Evolutionary conservation across 2,329 filamentous ascomycete genomes (phyloP).

Genomic region (Aspergillus fructus): DNA sequence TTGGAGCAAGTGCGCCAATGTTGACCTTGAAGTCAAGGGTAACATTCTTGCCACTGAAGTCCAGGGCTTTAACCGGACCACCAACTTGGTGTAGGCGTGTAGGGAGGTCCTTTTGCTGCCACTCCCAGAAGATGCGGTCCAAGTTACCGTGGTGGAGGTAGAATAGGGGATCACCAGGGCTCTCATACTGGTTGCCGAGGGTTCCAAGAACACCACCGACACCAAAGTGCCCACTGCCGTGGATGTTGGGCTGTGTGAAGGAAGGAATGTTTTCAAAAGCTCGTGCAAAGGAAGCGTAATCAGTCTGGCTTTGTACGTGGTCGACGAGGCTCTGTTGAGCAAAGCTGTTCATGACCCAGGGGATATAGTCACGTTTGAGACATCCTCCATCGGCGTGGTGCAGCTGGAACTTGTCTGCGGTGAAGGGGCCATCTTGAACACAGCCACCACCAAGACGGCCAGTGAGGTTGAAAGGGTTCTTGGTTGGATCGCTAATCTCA

Average conservation of each 20-base stretch:
- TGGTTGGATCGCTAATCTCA: not conserved
- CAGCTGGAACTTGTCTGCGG: conserved; percentile 10
- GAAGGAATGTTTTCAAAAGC: conserved; percentile 16
- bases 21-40: conserved; percentile 18
- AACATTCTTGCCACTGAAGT: conserved; percentile 15
- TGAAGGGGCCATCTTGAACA: conserved; percentile 17
- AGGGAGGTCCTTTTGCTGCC: conserved; percentile 31
- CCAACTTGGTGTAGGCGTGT: conserved; percentile 35
- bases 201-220: conserved; percentile 18
- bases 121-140: conserved; percentile 36
- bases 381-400: conserved; percentile 14
- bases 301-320: conserved; percentile 15
- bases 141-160: conserved; percentile 41
- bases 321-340: conserved; percentile 16
- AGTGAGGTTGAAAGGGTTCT: conserved; percentile 18
- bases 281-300: conserved; percentile 17
- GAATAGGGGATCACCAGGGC: conserved; percentile 33
- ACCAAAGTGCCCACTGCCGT: conserved; percentile 16
- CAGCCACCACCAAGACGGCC: conserved; percentile 19
- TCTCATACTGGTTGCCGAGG: conserved; percentile 15
- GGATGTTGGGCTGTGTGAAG: conserved; percentile 18
- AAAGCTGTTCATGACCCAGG: conserved; percentile 21
- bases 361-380: conserved; percentile 17
- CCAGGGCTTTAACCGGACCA: conserved; percentile 30
- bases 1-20: conserved; percentile 14